Evolutionary conservation across 768 basidiomycete genomes (phyloP).

Genomic region (Neoboletus brunneissimus): DNA sequence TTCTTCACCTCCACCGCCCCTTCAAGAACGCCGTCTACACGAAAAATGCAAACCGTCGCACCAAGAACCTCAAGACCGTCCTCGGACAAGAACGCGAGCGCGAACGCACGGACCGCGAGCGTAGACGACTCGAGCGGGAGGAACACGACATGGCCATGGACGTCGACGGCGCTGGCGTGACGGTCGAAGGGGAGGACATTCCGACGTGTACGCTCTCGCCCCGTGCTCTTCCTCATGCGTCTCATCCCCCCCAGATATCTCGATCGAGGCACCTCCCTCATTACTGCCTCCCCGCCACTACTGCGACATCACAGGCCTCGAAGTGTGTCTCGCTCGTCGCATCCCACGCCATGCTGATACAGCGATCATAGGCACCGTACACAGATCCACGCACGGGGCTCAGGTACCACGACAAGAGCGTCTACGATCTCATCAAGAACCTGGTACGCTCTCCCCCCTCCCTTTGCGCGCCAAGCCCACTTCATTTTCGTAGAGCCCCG

Average conservation of each 20-base stretch:
- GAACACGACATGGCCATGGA: slow-evolving; percentile 49
- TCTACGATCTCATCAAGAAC: slow-evolving; percentile 79
- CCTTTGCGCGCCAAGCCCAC: background rate
- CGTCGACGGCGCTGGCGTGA: slow-evolving; percentile 40
- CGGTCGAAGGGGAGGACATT: slow-evolving; percentile 51
- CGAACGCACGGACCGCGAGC: slow-evolving; percentile 65
- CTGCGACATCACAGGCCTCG: slow-evolving; percentile 85
- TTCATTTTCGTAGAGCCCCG: slow-evolving; percentile 42
- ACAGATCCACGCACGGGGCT: slow-evolving; percentile 79
- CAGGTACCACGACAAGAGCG: slow-evolving; percentile 80
- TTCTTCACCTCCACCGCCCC: slow-evolving; percentile 63
- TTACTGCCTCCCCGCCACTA: slow-evolving; percentile 72
- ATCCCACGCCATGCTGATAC: too few species aligned
- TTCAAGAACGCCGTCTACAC: slow-evolving; percentile 75
- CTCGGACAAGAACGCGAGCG: slow-evolving; percentile 77
- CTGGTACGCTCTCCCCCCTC: slow-evolving; percentile 43
- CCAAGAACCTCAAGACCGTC: slow-evolving; percentile 79
- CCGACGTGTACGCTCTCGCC: slow-evolving; percentile 61
- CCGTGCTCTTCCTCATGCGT: background rate
- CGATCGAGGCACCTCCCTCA: slow-evolving; percentile 84
- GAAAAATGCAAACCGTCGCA: slow-evolving; percentile 68
- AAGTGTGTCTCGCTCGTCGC: too few species aligned
- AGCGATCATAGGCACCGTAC: slow-evolving; percentile 57
- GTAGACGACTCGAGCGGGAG: slow-evolving; percentile 47
- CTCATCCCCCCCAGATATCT: slow-evolving; percentile 51